phyloP scores from a whole-genome alignment of 2,329 filamentous ascomycete species.

The Camillea tinctor region DNA sequence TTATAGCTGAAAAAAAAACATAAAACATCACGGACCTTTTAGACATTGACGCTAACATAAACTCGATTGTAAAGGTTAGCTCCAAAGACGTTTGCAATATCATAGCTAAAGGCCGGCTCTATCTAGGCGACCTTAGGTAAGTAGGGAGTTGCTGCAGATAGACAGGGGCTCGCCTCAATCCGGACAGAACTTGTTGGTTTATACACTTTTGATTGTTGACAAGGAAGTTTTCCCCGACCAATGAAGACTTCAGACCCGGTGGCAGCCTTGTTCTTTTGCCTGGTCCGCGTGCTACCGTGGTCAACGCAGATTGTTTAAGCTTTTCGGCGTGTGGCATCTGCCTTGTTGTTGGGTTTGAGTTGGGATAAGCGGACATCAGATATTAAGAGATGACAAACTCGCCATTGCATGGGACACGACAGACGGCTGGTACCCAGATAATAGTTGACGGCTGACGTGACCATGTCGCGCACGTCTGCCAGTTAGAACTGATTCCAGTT shows the following conservation, averaged over 20 bases:
- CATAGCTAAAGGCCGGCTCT: not conserved
- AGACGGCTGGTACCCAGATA: slow-evolving; percentile 5
- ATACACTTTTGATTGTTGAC: not conserved
- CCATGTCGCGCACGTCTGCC: slow-evolving; percentile 9
- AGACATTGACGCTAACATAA: slow-evolving; percentile 9
- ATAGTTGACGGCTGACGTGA: slow-evolving; percentile 12
- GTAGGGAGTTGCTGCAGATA: not conserved
- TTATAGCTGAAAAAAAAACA: slow-evolving; percentile 4
- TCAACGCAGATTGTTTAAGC: not conserved
- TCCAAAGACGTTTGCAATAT: not conserved
- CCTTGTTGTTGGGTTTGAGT: slow-evolving; percentile 5
- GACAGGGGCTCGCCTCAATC: not conserved
- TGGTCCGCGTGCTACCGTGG: not conserved
- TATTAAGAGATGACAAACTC: slow-evolving; percentile 10
- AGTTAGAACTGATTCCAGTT: slow-evolving; percentile 10
- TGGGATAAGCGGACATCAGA: slow-evolving; percentile 1
- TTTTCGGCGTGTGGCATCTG: not conserved
- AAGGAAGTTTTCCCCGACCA: not conserved
- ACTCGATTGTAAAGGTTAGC: slow-evolving; percentile 4
- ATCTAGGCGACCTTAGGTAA: not conserved
- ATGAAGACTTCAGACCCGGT: not conserved
- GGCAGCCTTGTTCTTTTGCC: not conserved
- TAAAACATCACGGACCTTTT: slow-evolving; percentile 1
- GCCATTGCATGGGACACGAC: slow-evolving; percentile 16
- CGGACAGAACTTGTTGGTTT: not conserved